phyloP scores from a whole-genome alignment of 768 basidiomycete genomes.

The Thelephora ganbajun region DNA sequence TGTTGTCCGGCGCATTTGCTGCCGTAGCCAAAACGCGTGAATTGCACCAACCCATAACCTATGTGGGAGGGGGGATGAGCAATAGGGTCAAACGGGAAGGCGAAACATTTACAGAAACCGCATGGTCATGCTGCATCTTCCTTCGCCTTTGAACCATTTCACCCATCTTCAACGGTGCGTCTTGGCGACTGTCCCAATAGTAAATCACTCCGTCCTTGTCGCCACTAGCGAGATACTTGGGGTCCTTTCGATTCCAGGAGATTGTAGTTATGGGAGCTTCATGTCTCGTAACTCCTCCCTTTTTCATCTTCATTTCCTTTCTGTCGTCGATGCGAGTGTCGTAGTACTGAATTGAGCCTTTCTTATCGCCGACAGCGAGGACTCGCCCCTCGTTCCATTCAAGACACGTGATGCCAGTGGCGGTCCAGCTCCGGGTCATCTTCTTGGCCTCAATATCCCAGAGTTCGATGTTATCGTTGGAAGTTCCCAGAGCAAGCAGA shows the following conservation, averaged over 20 bases:
- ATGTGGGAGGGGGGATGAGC: constrained; percentile 11
- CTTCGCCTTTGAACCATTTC: constrained; percentile 41
- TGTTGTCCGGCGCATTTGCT: not conserved
- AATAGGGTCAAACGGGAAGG: constrained; percentile 16
- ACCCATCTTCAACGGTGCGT: constrained; percentile 37
- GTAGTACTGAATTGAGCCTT: constrained; percentile 63
- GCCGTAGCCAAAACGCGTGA: not conserved
- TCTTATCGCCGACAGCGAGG: constrained; percentile 49
- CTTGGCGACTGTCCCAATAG: constrained; percentile 54
- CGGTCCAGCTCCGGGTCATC: constrained; percentile 37
- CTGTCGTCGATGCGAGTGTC: constrained; percentile 44
- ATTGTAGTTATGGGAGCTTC: constrained; percentile 50
- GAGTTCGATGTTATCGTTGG: constrained; percentile 51
- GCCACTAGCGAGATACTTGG: constrained; percentile 58
- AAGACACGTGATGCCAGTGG: constrained; percentile 49
- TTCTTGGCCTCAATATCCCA: constrained; percentile 56
- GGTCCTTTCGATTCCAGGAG: constrained; percentile 47
- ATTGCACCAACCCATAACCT: constrained; percentile 2
- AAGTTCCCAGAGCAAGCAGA: constrained; percentile 46
- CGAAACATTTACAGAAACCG: constrained; percentile 33
- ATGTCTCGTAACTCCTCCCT: constrained; percentile 53
- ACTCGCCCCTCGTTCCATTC: constrained; percentile 46
- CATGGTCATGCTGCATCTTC: constrained; percentile 58
- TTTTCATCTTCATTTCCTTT: constrained; percentile 40
- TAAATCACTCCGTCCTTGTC: constrained; percentile 65